Percentiles rank a stretch among this genome's conserved stretches.
Conservation (phyloP, 495 filamentous ascomycete genomes). For the Penicillium flavigenum region DNA sequence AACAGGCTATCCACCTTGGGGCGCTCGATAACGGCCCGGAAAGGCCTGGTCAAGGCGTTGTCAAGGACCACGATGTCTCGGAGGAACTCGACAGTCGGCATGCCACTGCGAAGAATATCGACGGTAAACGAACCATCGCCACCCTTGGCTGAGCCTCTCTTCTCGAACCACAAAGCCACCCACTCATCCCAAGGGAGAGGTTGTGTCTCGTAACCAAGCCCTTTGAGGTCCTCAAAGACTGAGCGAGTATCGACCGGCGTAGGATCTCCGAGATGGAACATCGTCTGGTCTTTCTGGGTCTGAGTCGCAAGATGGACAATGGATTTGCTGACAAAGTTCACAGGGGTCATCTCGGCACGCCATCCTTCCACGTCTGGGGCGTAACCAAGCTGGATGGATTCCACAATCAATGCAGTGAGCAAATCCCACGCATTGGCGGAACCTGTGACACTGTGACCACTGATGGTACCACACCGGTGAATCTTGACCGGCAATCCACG, state of each 20-base stretch:
- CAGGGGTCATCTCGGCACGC: constrained; percentile 71
- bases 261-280: constrained; percentile 69
- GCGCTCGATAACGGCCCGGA: constrained; percentile 54
- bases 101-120: constrained; percentile 55
- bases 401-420: constrained; percentile 62
- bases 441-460: constrained; percentile 60
- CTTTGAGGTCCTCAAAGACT: constrained; percentile 55
- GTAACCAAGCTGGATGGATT: constrained; percentile 62
- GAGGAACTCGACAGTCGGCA: constrained; percentile 63
- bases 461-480: constrained; percentile 63
- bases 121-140: constrained; percentile 60
- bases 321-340: constrained; percentile 65
- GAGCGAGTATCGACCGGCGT: constrained; percentile 54
- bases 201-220: constrained; percentile 63
- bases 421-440: constrained; percentile 69
- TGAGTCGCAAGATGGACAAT: constrained; percentile 61
- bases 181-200: constrained; percentile 60
- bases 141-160: constrained; percentile 54
- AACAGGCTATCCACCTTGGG: constrained; percentile 59
- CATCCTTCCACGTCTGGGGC: constrained; percentile 63
- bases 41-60: constrained; percentile 55
- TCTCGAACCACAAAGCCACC: constrained; percentile 61
- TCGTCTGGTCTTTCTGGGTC: constrained; percentile 48
- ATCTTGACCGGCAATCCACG: constrained; percentile 61
- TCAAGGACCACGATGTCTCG: constrained; percentile 59